phyloP scores from a whole-genome alignment of 2,329 filamentous ascomycete species.

The Stachybotrys elegans region DNA sequence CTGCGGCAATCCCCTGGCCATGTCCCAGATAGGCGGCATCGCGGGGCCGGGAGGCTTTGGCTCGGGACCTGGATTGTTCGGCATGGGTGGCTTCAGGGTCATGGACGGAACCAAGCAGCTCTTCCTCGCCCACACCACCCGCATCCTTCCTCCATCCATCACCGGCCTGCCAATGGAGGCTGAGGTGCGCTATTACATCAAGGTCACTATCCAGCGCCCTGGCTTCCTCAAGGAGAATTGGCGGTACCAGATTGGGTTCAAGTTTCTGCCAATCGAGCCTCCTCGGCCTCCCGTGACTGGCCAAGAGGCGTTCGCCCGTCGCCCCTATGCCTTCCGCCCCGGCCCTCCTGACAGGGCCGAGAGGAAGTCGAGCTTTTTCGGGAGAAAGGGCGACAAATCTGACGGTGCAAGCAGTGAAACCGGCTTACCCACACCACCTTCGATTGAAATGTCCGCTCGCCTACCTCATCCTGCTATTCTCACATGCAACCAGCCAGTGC shows the following conservation, averaged over 20 bases:
- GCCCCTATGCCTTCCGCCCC: constrained; percentile 55
- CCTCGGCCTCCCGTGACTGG: constrained; percentile 62
- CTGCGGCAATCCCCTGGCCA: constrained; percentile 51
- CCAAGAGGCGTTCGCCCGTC: constrained; percentile 79
- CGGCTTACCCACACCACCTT: constrained; percentile 41
- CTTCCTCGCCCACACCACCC: constrained; percentile 67
- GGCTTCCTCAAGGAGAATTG: constrained; percentile 89
- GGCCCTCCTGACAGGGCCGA: constrained; percentile 26
- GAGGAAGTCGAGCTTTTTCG: constrained; percentile 58
- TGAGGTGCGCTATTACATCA: constrained; percentile 90
- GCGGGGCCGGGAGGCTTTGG: constrained; percentile 48
- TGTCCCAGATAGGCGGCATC: constrained; percentile 49
- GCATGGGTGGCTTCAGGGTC: constrained; percentile 48
- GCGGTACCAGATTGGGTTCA: constrained; percentile 63
- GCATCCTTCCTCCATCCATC: constrained; percentile 82
- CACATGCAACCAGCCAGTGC: constrained; percentile 82
- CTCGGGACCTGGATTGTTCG: constrained; percentile 38
- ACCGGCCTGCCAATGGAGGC: constrained; percentile 82
- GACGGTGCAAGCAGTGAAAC: constrained; percentile 23
- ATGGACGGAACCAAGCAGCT: constrained; percentile 61
- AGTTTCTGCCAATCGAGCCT: constrained; percentile 89
- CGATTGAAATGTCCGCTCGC: constrained; percentile 71
- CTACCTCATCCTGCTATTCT: constrained; percentile 83
- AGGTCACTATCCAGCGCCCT: constrained; percentile 88
- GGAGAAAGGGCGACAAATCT: constrained; percentile 26